Evolutionary conservation across 1,284 basidiomycete species (phyloP), one percentile per base, ranked within the genome.

Genomic region (Waitea zeae): DNA sequence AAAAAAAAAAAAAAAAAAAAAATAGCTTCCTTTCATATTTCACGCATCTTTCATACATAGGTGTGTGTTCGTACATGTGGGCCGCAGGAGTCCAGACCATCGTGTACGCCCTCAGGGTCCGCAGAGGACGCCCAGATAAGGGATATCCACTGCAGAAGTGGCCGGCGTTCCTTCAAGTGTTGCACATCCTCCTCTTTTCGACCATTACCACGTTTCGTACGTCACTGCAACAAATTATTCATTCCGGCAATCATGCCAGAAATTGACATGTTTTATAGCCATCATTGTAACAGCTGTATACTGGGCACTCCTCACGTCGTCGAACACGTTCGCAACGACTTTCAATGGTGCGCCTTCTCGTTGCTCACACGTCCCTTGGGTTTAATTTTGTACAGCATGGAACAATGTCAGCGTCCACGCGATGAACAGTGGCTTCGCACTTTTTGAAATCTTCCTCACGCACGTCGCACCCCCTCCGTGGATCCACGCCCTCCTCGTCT

Each of bases 21-120:
- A n/a, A n/a, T 26, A 76, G 74, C n/a, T 69, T 59, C 53, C 59
- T 74, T 43, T 64, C 67, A 3, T 75, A 66, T 50, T 74, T 81
- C 51, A 73, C 77, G 0, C 47, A 70, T 38, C 58, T 80, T 3
- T 62, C 70, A 1, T 75, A 70, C 41, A 66, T 68, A 31, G 77
- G 77, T 0, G 43, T 79, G 3, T 58, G 61, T 20, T 58, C 71
- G 12, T 80, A 77, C 49, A 67, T 71, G 49, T 72, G 61, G 45
- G 72, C 71, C 0, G 50, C 73, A 1, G 57, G 62, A 3, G 56
- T 67, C 2, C 75, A 79, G 39, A 68, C 69, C 0, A 36, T 64
- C 11, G 48, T 49, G 1, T 76, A 64, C 39, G 61, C 58, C 2
- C 39, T 47, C 37, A 11, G 14, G 9, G 11, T 30, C 7, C 9